Evolutionary conservation across 2,329 filamentous ascomycete species (phyloP).

Genomic region (Cladosporium sp.): DNA sequence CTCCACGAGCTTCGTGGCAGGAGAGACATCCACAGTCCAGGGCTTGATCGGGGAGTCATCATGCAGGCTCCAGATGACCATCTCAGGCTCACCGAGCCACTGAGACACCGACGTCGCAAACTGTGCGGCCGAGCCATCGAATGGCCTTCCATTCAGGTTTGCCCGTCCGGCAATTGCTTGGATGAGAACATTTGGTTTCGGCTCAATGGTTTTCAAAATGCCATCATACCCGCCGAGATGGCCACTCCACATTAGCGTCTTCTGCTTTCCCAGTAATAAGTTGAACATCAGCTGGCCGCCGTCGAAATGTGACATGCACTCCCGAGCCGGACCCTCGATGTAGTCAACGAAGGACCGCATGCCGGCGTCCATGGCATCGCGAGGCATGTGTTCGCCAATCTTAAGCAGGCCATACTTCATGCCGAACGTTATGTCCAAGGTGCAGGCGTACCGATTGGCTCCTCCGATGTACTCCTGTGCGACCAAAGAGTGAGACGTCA

Average conservation of each 20-base stretch:
- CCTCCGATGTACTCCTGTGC: background rate
- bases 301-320: background rate
- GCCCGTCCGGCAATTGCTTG: constrained; percentile 2
- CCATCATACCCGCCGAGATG: constrained; percentile 5
- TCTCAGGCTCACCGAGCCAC: background rate
- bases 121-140: background rate
- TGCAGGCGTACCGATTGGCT: background rate
- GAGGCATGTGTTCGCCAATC: constrained; percentile 1
- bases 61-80: background rate
- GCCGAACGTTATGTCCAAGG: background rate
- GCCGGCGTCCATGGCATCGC: background rate
- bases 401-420: constrained; percentile 3
- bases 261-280: background rate
- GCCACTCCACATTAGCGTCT: background rate
- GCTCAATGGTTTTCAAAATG: background rate
- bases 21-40: background rate
- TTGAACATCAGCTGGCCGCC: constrained; percentile 12
- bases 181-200: background rate
- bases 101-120: background rate
- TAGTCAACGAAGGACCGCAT: background rate
- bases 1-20: background rate
- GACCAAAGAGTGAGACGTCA: background rate
- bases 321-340: background rate
- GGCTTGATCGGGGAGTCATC: background rate
- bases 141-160: constrained; percentile 4